Conservation (phyloP, 208 protist genomes). For the Acanthamoeba culbertsoni region DNA sequence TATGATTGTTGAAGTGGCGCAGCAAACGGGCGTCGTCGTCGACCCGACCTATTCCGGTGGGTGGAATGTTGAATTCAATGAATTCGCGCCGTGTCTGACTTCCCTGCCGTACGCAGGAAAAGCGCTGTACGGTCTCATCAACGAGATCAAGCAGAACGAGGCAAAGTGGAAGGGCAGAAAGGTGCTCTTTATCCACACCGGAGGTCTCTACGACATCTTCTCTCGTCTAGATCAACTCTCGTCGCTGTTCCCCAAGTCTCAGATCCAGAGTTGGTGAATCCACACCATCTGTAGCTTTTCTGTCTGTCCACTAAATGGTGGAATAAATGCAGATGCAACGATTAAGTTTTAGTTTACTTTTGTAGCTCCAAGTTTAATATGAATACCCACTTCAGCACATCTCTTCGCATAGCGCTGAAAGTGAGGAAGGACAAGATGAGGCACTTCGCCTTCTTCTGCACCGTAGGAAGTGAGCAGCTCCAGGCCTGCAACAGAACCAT, state of each 20-base stretch:
- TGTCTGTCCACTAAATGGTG: too few relatives aligned
- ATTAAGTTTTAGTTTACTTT: too few relatives aligned
- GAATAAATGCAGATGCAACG: too few relatives aligned
- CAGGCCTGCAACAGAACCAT: background rate
- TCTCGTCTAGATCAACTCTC: background rate
- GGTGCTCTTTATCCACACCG: constrained; percentile 58
- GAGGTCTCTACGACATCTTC: constrained; percentile 36
- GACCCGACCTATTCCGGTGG: constrained; percentile 69
- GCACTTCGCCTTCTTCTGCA: background rate
- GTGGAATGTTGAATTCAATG: background rate
- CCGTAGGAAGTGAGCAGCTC: background rate
- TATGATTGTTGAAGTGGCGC: background rate
- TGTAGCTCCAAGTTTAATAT: background rate
- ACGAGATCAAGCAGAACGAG: background rate
- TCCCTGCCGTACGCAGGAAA: background rate
- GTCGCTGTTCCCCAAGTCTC: background rate
- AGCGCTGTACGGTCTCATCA: background rate
- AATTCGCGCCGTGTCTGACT: background rate
- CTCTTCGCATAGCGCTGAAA: background rate
- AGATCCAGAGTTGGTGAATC: too few relatives aligned
- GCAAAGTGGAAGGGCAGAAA: background rate
- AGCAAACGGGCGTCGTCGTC: constrained; percentile 60
- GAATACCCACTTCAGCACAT: background rate
- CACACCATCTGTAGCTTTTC: too few relatives aligned
- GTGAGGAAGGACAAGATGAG: background rate